Base-by-base conservation (phyloP, 352 stramenopile species). In the Thalassiosira livingstoniorum region DNA sequence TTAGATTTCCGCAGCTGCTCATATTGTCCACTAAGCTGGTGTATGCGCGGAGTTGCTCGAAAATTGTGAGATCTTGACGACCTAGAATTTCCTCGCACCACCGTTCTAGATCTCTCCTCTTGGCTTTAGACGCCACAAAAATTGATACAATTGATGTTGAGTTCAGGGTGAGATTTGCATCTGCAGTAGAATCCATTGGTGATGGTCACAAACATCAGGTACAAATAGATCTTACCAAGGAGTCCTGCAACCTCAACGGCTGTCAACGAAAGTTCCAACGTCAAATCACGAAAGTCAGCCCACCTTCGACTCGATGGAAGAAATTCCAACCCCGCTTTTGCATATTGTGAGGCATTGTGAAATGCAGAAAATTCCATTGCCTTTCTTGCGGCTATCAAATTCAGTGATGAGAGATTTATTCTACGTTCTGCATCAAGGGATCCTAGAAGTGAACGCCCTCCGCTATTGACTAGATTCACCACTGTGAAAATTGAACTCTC, bases 81-180 rank as follows among this genome's bases (percentile, higher is more conserved):
- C 43, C 42, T 42, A 61, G 31, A 39, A 72, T 72, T 61, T 72
- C 63, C 27, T 72, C 43, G 31, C 63, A 61, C 63, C 63, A 72
- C 31, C 43, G 39, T 39, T 72, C 63, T 43, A 72, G 43, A 34
- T 57, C 5, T 13, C 63, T 58, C 4, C 42, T 72, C 1, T 61
- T 58, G 43, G 34, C 39, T 69, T 18, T 69, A n/a, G n/a, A n/a
- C n/a, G n/a, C n/a, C n/a, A n/a, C n/a, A n/a, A n/a, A n/a, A n/a
- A n/a, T n/a, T n/a, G n/a, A n/a, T n/a, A n/a, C n/a, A n/a, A n/a
- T n/a, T n/a, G n/a, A n/a, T n/a, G n/a, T n/a, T n/a, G n/a, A n/a
- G n/a, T n/a, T n/a, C n/a, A n/a, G n/a, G n/a, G n/a, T n/a, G n/a
- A n/a, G n/a, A n/a, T n/a, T n/a, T n/a, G n/a, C n/a, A n/a, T n/a